Percentiles rank a stretch among this genome's conserved stretches.
Conservation (phyloP, 1,284 basidiomycete species). For the Cerrena zonata region DNA sequence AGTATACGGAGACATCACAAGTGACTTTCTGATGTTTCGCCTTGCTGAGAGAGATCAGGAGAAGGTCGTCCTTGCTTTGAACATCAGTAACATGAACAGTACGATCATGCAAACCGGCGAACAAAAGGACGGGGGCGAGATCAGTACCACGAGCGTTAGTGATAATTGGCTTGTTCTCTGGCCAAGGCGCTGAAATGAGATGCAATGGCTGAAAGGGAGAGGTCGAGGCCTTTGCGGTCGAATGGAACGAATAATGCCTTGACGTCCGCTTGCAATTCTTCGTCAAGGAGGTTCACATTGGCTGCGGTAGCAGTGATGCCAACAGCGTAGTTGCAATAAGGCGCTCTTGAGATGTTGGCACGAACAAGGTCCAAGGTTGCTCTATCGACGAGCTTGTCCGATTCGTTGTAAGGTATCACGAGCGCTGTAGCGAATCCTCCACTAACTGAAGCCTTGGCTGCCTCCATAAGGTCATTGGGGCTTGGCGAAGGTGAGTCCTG, state of each 20-base stretch:
- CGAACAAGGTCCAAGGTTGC: constrained; percentile 66
- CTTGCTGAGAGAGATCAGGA: constrained; percentile 91
- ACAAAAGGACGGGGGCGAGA: constrained; percentile 86
- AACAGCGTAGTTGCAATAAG: constrained; percentile 85
- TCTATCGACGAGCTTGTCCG: constrained; percentile 61
- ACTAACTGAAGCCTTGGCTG: constrained; percentile 76
- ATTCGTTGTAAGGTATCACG: constrained; percentile 68
- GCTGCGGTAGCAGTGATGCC: constrained; percentile 69
- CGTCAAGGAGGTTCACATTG: constrained; percentile 65
- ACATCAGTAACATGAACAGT: constrained; percentile 94
- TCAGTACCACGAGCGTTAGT: constrained; percentile 91
- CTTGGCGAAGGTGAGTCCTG: constrained; percentile 56
- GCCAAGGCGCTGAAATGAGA: constrained; percentile 90
- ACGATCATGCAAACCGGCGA: constrained; percentile 88
- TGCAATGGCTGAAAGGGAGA: constrained; percentile 63
- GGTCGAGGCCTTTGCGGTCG: constrained; percentile 45
- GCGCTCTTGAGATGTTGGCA: constrained; percentile 53
- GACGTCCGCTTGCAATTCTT: constrained; percentile 72
- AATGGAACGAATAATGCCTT: constrained; percentile 85
- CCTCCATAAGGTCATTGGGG: constrained; percentile 61
- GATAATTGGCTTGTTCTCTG: constrained; percentile 84
- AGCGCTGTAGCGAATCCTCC: constrained; percentile 84
- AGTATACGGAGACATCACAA: constrained; percentile 91
- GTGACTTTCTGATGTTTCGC: constrained; percentile 91
- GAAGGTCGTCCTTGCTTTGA: constrained; percentile 80